Base-by-base conservation (phyloP, 78 protist species). In the Dictyostelium brefeldianum region DNA sequence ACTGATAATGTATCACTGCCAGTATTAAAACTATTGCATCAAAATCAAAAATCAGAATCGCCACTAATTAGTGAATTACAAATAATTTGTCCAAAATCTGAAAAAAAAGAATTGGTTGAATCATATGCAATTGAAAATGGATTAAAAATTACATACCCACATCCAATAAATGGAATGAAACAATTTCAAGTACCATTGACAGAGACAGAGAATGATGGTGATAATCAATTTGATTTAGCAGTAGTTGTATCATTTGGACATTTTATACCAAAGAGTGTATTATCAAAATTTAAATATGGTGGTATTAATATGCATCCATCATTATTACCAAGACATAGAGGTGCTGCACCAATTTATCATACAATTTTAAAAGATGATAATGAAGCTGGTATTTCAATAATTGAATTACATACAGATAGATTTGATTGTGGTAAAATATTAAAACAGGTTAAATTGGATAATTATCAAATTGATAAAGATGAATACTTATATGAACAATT, bases 251-350 rank as follows among this genome's bases (percentile, higher is more conserved):
- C 95, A 69, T 96, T 91, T 57, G 94, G 97, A 12, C 71, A 96
- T 53, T 78, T 96, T 15, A 92, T 96, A 27, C 97, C 97, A 36
- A 65, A 71, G 50, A 65, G n/a, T 15, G 65, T 87, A 50, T 75
- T 87, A 50, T 47, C 74, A 1, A 14, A 69, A 11, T 87, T 87
- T 48, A 87, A 59, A 62, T 87, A 77, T 64, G 92, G 90, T 22
- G 96, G 91, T 15, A 79, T 96, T 53, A 96, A 96, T 87, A 69
- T 94, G 75, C 97, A 96, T 31, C 97, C 97, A 18, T 94, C 96
- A 27, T 62, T 96, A 17, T 81, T 96, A 48, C 96, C 97, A 5
- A 64, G 90, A 43, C 94, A 94, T 62, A 67, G 96, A 56, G 97
- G 97, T 22, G 79, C 96, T 3, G 94, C 96, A 27, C 97, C 97